A percentile compares a stretch with the other conserved stretches of the same genome.
Evolutionary conservation across 768 basidiomycete genomes (phyloP).

Genomic region (Cystoderma amianthinum): DNA sequence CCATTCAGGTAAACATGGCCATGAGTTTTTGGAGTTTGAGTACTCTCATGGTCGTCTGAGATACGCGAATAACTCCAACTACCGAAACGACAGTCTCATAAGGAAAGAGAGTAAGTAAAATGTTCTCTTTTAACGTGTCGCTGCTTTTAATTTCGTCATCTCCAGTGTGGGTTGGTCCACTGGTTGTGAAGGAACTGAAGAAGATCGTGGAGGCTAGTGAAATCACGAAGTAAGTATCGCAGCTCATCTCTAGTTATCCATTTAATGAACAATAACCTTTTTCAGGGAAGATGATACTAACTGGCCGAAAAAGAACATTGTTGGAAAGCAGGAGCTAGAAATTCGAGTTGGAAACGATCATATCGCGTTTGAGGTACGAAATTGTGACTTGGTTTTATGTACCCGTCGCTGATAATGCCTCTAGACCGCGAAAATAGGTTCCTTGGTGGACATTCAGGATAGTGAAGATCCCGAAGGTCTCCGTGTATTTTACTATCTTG

Average conservation of each 20-base stretch:
- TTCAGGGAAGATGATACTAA: conserved; percentile 93
- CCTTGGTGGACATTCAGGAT: conserved; percentile 93
- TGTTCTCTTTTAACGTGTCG: not conserved
- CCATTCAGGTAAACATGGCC: conserved; percentile 97
- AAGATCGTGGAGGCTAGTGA: conserved; percentile 90
- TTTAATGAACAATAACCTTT: not conserved
- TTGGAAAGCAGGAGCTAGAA: conserved; percentile 97
- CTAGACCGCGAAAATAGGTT: conserved; percentile 97
- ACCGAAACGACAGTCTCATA: conserved; percentile 94
- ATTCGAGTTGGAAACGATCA: conserved; percentile 92
- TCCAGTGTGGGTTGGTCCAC: conserved; percentile 91
- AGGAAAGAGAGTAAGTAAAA: conserved; percentile 89
- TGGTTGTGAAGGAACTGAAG: conserved; percentile 92
- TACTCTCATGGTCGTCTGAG: conserved; percentile 94
- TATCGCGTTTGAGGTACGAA: conserved; percentile 88
- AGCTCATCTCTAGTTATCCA: not conserved
- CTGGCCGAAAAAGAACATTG: conserved; percentile 99
- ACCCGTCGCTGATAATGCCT: not conserved
- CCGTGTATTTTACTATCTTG: conserved; percentile 96
- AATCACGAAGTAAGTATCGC: conserved; percentile 73
- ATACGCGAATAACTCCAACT: conserved; percentile 99
- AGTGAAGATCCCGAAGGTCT: conserved; percentile 97
- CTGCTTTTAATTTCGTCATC: conserved; percentile 2
- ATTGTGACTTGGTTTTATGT: not conserved
- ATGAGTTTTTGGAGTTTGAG: conserved; percentile 98